These are phyloP conservation scores for Iris pallida DNA, from an alignment of 116 monocot genomes.

Conservation along the genomic window DNA sequence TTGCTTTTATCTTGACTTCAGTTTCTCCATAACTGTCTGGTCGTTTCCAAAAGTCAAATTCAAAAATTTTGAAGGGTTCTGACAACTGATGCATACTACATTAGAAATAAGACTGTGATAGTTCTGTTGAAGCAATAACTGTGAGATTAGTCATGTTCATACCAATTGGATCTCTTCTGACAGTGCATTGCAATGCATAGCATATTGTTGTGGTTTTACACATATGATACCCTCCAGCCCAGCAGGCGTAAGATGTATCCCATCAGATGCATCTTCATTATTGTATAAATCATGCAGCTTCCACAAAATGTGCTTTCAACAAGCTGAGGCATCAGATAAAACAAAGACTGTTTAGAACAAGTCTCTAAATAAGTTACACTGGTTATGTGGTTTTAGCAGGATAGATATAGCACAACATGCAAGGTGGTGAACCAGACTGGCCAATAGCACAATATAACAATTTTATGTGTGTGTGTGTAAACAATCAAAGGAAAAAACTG, in stretches of 20 bases:
- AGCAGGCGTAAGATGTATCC: slow-evolving; percentile 51
- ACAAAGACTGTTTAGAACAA: neutral
- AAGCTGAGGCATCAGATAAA: slow-evolving; percentile 51
- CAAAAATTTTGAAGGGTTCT: slow-evolving; percentile 98
- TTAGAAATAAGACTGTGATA: slow-evolving; percentile 16
- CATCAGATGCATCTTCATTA: slow-evolving; percentile 65
- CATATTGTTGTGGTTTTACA: slow-evolving; percentile 65
- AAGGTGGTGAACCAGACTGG: no score
- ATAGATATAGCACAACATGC: no score
- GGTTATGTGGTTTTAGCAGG: no score
- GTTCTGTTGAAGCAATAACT: slow-evolving; percentile 9
- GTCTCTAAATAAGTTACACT: no score
- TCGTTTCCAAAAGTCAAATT: slow-evolving; percentile 84
- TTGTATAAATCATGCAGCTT: slow-evolving; percentile 80
- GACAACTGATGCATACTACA: slow-evolving; percentile 61
- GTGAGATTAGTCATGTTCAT: slow-evolving; percentile 15
- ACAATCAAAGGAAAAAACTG: no score
- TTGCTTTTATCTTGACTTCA: slow-evolving; percentile 46
- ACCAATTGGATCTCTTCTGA: slow-evolving; percentile 65
- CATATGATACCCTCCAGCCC: slow-evolving; percentile 41
- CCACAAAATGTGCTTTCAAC: slow-evolving; percentile 84
- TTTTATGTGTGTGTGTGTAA: no score
- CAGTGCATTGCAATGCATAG: slow-evolving; percentile 75
- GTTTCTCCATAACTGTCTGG: slow-evolving; percentile 71
- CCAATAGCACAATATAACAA: no score